Base-by-base conservation (phyloP, 192 early-diverging fungal species). In the Coemansia aciculifera region DNA sequence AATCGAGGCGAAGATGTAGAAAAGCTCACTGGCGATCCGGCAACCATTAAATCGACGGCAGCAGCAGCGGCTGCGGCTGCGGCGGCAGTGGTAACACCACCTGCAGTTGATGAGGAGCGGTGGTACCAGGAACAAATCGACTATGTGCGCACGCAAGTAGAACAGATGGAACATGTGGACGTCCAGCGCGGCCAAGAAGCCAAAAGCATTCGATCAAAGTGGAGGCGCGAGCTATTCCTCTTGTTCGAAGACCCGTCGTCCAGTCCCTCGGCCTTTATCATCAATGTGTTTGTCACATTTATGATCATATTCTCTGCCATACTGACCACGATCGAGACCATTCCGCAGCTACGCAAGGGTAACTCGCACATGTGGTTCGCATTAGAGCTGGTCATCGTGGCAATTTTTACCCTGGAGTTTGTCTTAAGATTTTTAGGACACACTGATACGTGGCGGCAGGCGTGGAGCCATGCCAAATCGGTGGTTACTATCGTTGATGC, bases 191-290 rank as follows among this genome's bases (percentile, higher is more conserved):
- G 67, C 8, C 80, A 83, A 31, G 72, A 77, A 61, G 80, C 80
- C 11, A 51, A 69, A 60, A 67, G 59, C 57, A 85, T 85, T 39
- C 49, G 67, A 9, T 74, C 69, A 7, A 67, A 71, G 54, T 85
- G 84, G 83, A 91, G 90, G 59, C 79, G 87, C 51, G 74, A 83
- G 39, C 77, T 93, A 40, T 93, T 88, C 52, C 77, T 90, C 17
- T 77, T 93, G 38, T 78, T 93, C 34, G 92, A 93, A 64, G 90
- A 92, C 66, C 90, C 92, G 13, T 89, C 91, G n/a, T 89, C 88
- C 5, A 87, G 90, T 62, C 65, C 81, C 6, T 76, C 85, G 7
- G 92, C 92, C 10, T 91, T 93, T 73, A 74, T 84, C 31, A 85
- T 89, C 34, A 91, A 90, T 68, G 84, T 92, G 9, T 85, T 90